Evolutionary conservation across 345 rosid genomes (phyloP).

Genomic region (Theobroma cacao): DNA sequence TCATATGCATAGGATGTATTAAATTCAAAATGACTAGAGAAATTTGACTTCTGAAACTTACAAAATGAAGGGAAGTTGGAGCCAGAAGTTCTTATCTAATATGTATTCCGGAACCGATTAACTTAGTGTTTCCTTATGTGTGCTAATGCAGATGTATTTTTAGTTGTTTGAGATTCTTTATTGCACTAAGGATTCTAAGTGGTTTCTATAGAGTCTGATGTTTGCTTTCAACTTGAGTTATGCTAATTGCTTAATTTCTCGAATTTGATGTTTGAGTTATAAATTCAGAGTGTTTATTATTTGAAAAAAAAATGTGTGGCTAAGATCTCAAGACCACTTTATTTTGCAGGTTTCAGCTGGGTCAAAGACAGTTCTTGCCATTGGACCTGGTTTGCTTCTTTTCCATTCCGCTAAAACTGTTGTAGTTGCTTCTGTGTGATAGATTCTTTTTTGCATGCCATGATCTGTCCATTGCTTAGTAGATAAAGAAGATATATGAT

Average conservation of each 20-base stretch:
- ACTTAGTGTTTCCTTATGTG: background rate
- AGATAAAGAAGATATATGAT: background rate
- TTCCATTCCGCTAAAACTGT: background rate
- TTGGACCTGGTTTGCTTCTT: slow-evolving; percentile 63
- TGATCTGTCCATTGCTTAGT: background rate
- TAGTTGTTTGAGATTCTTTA: background rate
- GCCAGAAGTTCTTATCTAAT: background rate
- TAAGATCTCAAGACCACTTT: background rate
- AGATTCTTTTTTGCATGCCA: background rate
- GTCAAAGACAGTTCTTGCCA: slow-evolving; percentile 82
- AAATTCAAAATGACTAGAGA: background rate
- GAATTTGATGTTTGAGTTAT: background rate
- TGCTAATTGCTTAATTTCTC: background rate
- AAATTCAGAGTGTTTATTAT: background rate
- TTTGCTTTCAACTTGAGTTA: background rate
- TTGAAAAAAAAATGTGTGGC: background rate
- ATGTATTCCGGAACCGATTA: background rate
- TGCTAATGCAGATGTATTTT: background rate
- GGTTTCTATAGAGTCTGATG: background rate
- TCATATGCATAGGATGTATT: background rate
- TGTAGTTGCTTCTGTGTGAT: background rate
- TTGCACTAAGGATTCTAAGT: background rate
- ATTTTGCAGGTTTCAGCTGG: slow-evolving; percentile 69
- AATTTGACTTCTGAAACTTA: background rate
- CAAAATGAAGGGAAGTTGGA: background rate